phyloP scores from a whole-genome alignment of 345 rosid genomes.

The Tarenaya hassleriana region DNA sequence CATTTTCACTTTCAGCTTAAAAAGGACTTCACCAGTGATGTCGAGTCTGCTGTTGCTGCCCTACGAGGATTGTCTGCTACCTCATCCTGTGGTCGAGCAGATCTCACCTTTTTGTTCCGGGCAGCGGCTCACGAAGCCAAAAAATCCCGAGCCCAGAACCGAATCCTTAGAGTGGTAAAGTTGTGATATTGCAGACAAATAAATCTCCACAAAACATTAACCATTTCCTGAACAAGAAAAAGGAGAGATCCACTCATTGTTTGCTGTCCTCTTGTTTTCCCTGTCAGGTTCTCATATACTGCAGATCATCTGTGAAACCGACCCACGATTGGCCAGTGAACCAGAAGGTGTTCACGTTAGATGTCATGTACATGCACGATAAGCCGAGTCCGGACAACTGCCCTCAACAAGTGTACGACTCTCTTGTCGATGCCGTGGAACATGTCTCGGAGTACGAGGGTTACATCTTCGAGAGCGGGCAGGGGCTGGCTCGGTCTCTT shows the following conservation, averaged over 20 bases:
- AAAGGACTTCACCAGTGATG: constrained; percentile 75
- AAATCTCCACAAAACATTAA: background rate
- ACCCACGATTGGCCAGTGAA: constrained; percentile 63
- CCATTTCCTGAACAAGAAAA: background rate
- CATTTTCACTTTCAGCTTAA: constrained; percentile 39
- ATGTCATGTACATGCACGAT: constrained; percentile 88
- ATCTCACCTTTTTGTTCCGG: constrained; percentile 72
- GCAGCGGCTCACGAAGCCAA: constrained; percentile 82
- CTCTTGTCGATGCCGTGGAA: constrained; percentile 73
- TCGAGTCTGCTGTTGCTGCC: constrained; percentile 56
- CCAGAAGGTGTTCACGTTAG: constrained; percentile 79
- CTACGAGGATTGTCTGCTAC: constrained; percentile 56
- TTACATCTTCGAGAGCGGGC: constrained; percentile 74
- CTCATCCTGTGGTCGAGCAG: constrained; percentile 64
- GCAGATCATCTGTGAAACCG: constrained; percentile 74
- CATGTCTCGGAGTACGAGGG: constrained; percentile 80
- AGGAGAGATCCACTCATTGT: constrained; percentile 15
- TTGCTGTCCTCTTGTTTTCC: background rate
- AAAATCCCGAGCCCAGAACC: constrained; percentile 58
- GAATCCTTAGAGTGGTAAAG: constrained; percentile 83
- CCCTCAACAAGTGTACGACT: constrained; percentile 79
- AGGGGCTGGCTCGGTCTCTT: constrained; percentile 56
- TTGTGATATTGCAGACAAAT: constrained; percentile 10
- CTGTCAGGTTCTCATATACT: constrained; percentile 60
- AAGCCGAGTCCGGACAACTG: constrained; percentile 87